Conservation (phyloP, 169 alveolate genomes). For the Cyclospora cayetanensis region DNA sequence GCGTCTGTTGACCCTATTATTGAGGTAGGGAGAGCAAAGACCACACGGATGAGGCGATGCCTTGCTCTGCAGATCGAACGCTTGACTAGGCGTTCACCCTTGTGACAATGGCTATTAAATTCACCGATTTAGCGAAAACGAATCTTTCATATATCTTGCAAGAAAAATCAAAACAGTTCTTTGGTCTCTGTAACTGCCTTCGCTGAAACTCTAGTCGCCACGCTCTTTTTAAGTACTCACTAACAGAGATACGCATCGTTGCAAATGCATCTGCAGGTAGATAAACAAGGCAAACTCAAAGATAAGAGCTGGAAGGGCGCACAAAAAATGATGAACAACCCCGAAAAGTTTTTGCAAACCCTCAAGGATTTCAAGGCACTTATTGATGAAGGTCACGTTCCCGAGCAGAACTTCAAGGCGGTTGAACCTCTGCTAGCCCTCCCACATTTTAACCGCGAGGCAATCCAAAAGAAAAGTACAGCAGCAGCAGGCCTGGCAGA, state of each 20-base stretch:
- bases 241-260: no score
- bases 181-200: no score
- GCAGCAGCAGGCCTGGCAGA: slow-evolving; percentile 93
- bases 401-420: slow-evolving; percentile 90
- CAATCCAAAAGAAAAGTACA: slow-evolving; percentile 90
- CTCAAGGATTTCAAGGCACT: slow-evolving; percentile 88
- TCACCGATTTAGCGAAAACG: no score
- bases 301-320: slow-evolving; percentile 95
- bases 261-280: slow-evolving; percentile 84
- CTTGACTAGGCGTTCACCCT: no score
- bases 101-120: no score
- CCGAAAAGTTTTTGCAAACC: slow-evolving; percentile 91
- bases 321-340: slow-evolving; percentile 94
- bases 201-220: no score
- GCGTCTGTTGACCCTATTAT: slow-evolving; percentile 86
- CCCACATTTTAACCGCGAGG: slow-evolving; percentile 90
- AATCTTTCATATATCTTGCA: no score
- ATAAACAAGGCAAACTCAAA: slow-evolving; percentile 92
- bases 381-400: slow-evolving; percentile 90
- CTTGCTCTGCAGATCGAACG: no score
- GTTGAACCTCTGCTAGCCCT: slow-evolving; percentile 82
- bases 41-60: no score
- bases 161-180: no score
- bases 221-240: no score
- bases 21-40: slow-evolving; percentile 51